Evolutionary conservation across 805 yeast genomes (phyloP).

Genomic region (Yamadazyma endophytica): DNA sequence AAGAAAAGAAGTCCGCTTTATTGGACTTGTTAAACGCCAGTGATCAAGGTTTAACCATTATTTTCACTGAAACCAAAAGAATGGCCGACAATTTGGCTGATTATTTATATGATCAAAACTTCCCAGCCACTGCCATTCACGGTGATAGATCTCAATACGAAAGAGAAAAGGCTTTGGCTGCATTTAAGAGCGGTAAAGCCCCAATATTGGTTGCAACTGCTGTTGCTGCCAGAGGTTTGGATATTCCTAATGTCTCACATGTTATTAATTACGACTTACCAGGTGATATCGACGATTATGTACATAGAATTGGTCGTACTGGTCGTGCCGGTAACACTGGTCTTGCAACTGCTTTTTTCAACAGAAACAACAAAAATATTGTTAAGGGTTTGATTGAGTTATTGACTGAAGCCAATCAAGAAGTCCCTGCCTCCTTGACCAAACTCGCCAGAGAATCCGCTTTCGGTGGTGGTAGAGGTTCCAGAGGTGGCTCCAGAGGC

Average conservation of each 20-base stretch:
- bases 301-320: conserved; percentile 99
- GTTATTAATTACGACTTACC: conserved; percentile 98
- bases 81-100: conserved; percentile 96
- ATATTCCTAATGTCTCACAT: conserved; percentile 97
- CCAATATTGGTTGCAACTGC: conserved; percentile 98
- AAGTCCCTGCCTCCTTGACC: conserved; percentile 84
- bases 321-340: conserved; percentile 99
- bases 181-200: conserved; percentile 87
- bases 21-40: conserved; percentile 78
- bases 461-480: conserved; percentile 53
- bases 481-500: conserved; percentile 24
- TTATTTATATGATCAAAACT: conserved; percentile 79
- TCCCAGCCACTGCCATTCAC: conserved; percentile 98
- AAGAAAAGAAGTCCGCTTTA: conserved; percentile 84
- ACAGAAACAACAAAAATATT: conserved; percentile 89
- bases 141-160: conserved; percentile 98
- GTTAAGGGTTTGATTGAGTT: conserved; percentile 84
- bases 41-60: conserved; percentile 81
- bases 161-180: conserved; percentile 95
- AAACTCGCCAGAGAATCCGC: conserved; percentile 74
- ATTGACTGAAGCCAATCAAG: conserved; percentile 95
- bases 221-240: conserved; percentile 99
- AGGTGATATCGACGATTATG: conserved; percentile 95
- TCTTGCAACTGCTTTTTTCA: conserved; percentile 96
- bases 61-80: conserved; percentile 97